Conservation (phyloP, 805 yeast species). For the Pichia exigua region DNA sequence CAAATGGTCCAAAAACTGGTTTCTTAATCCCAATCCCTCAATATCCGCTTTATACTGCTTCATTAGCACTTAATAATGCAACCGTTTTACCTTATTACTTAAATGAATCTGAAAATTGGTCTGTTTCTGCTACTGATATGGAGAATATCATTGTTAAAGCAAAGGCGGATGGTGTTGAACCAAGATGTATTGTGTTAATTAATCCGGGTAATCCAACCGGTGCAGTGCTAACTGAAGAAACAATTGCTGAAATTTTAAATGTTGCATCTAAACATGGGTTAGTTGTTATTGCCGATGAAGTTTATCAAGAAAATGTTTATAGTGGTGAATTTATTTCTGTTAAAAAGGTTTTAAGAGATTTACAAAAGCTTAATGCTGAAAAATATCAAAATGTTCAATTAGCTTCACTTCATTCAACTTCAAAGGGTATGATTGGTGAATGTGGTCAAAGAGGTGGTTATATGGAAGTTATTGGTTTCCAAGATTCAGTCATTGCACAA, state of each 20-base stretch:
- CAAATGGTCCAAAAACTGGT: constrained; percentile 65
- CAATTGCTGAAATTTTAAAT: constrained; percentile 62
- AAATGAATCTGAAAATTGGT: constrained; percentile 79
- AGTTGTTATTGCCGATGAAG: constrained; percentile 94
- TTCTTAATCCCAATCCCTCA: constrained; percentile 95
- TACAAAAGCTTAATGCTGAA: constrained; percentile 45
- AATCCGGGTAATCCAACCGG: constrained; percentile 99
- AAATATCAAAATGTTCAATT: constrained; percentile 67
- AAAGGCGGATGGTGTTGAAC: constrained; percentile 42
- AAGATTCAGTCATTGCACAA: constrained; percentile 57
- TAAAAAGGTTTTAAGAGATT: constrained; percentile 65
- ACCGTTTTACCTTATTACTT: constrained; percentile 80
- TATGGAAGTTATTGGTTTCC: constrained; percentile 86
- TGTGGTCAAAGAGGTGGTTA: constrained; percentile 99
- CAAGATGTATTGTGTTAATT: constrained; percentile 81
- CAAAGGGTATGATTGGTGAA: constrained; percentile 96
- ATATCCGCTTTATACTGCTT: constrained; percentile 95
- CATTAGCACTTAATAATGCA: constrained; percentile 76
- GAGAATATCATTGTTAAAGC: constrained; percentile 45
- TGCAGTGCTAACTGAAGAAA: constrained; percentile 55
- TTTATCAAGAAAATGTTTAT: constrained; percentile 89
- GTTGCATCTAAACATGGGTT: constrained; percentile 82
- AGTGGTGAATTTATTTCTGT: constrained; percentile 75
- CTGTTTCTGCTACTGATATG: constrained; percentile 63
- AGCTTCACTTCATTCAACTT: constrained; percentile 93